A percentile compares a stretch with the other conserved stretches of the same genome.
Conservation (phyloP, 371 early-diverging fungal species). For the Rhizopus arrhizus region DNA sequence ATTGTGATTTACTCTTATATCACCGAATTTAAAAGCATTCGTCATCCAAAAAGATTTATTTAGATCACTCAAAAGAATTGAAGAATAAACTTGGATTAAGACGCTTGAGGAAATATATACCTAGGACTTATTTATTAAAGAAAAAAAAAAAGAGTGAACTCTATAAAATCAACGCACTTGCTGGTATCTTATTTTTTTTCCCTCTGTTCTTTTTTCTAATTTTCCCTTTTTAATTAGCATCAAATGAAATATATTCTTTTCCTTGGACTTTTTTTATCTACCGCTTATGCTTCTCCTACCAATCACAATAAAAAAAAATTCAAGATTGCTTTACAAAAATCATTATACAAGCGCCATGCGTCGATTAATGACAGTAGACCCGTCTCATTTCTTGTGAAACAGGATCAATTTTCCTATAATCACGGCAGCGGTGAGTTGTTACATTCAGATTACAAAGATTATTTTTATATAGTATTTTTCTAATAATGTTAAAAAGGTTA, state of each 20-base stretch:
- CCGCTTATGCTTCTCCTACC: background rate
- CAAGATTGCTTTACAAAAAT: background rate
- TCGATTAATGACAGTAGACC: background rate
- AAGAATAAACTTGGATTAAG: no score
- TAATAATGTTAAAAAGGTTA: conserved; percentile 44
- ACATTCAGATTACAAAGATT: background rate
- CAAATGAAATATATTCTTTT: background rate
- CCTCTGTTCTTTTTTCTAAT: background rate
- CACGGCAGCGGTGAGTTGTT: conserved; percentile 43
- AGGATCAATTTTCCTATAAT: conserved; percentile 40
- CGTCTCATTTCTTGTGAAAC: conserved; percentile 21
- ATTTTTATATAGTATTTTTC: background rate
- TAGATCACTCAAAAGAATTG: no score
- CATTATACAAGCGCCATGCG: background rate
- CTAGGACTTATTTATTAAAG: no score
- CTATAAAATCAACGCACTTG: background rate
- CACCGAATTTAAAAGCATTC: no score
- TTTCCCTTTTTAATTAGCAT: background rate
- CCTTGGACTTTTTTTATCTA: background rate
- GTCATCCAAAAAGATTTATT: no score
- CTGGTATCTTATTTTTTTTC: background rate
- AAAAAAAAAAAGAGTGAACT: no score
- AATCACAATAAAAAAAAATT: background rate
- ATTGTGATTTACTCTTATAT: no score
- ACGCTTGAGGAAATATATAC: no score